A percentile compares a stretch with the other conserved stretches of the same genome.
Evolutionary conservation across 73 alveolate genomes (phyloP).

Genomic region (Symbiodinium natans): DNA sequence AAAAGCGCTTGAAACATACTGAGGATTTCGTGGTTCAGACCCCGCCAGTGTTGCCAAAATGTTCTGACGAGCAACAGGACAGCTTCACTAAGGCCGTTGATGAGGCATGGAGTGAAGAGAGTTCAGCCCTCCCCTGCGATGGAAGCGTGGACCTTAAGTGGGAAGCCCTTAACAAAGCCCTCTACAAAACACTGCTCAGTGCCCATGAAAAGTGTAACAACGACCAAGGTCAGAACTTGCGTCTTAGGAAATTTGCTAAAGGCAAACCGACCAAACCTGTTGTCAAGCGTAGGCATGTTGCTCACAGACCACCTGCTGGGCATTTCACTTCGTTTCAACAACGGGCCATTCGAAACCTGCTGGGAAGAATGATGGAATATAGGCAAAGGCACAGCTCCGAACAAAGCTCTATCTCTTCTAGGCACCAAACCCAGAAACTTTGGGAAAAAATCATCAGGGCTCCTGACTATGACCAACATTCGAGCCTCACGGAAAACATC

Average conservation of each 20-base stretch:
- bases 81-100: not conserved
- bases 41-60: not conserved
- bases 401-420: too few relatives aligned
- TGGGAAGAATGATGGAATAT: not conserved
- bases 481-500: too few relatives aligned
- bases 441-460: too few relatives aligned
- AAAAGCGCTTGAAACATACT: not conserved
- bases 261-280: not conserved
- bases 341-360: not conserved
- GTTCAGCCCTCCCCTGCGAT: not conserved
- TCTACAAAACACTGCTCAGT: not conserved
- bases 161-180: not conserved
- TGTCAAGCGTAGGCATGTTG: not conserved
- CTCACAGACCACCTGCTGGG: not conserved
- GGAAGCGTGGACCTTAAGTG: not conserved
- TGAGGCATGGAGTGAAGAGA: not conserved
- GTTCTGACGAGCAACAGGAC: not conserved
- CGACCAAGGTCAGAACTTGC: not conserved
- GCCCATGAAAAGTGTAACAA: not conserved
- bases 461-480: too few relatives aligned
- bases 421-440: too few relatives aligned
- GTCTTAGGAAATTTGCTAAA: not conserved
- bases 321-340: not conserved
- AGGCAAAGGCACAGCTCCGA: too few relatives aligned
- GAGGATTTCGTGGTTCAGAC: not conserved